Conservation (phyloP, 2,329 filamentous ascomycete species). For the Talaromyces atroroseus region DNA sequence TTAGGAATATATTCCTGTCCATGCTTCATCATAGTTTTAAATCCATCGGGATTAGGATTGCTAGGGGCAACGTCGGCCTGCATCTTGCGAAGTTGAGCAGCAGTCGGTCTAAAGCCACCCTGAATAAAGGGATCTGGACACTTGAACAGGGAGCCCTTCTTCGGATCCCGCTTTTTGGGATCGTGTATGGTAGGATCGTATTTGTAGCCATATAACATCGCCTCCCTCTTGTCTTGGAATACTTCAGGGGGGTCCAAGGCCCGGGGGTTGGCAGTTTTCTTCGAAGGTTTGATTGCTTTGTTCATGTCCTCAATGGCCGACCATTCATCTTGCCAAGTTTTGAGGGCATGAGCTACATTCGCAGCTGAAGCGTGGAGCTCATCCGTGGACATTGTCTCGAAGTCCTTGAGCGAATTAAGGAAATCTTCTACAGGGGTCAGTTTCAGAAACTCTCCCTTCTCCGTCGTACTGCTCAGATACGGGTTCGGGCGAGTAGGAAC, state of each 20-base stretch:
- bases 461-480: conserved; percentile 27
- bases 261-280: conserved; percentile 46
- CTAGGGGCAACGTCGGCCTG: conserved; percentile 28
- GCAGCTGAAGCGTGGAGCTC: conserved; percentile 52
- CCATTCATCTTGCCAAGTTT: conserved; percentile 56
- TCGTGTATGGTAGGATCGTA: conserved; percentile 39
- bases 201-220: conserved; percentile 55
- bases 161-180: conserved; percentile 9
- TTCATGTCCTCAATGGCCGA: conserved; percentile 48
- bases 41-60: conserved; percentile 39
- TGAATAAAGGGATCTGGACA: conserved; percentile 55
- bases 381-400: conserved; percentile 42
- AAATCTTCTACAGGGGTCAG: conserved; percentile 32
- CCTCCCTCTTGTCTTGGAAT: conserved; percentile 57
- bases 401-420: conserved; percentile 31
- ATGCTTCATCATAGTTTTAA: conserved; percentile 32
- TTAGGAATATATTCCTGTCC: conserved; percentile 34
- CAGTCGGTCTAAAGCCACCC: conserved; percentile 42
- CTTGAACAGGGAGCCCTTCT: conserved; percentile 40
- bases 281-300: conserved; percentile 43
- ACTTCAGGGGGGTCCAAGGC: conserved; percentile 46
- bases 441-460: conserved; percentile 33
- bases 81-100: conserved; percentile 38
- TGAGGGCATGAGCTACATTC: conserved; percentile 49
- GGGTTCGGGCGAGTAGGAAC: conserved; percentile 25